phyloP scores from a whole-genome alignment of 1,284 basidiomycete species.

The Salmacisia buchloeana region DNA sequence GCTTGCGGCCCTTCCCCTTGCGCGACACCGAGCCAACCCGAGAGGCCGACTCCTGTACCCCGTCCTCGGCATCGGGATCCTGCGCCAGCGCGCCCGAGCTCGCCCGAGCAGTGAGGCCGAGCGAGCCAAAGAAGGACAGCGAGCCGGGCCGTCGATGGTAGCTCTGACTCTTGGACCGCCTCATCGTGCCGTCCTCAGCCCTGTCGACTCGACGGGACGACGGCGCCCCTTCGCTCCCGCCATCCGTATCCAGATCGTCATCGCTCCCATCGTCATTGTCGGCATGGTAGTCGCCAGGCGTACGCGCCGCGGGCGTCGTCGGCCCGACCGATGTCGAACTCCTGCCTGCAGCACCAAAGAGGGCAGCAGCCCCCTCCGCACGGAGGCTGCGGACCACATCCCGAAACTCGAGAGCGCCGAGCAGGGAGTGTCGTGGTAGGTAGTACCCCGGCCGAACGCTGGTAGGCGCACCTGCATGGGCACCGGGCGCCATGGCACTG shows the following conservation, averaged over 20 bases:
- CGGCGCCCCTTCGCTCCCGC: background rate
- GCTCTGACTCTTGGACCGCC: too few species aligned
- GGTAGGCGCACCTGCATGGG: slow-evolving; percentile 2
- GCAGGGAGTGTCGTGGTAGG: slow-evolving; percentile 59
- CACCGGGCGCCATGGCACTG: background rate
- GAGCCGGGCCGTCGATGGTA: too few species aligned
- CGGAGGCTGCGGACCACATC: slow-evolving; percentile 77
- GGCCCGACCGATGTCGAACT: background rate
- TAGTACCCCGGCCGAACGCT: background rate
- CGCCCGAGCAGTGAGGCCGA: too few species aligned
- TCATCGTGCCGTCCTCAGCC: too few species aligned
- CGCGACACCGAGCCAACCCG: too few species aligned
- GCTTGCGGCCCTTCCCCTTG: too few species aligned
- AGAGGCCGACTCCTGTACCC: too few species aligned
- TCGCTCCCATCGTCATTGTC: background rate
- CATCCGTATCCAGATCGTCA: background rate
- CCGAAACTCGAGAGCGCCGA: slow-evolving; percentile 87
- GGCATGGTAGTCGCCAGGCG: background rate
- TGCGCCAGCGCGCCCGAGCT: too few species aligned
- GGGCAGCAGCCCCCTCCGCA: slow-evolving; percentile 46
- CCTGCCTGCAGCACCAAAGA: background rate
- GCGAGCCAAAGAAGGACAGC: too few species aligned
- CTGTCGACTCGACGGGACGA: too few species aligned
- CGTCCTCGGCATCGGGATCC: too few species aligned
- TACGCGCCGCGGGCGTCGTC: background rate